phyloP scores from a whole-genome alignment of 2,329 filamentous ascomycete genomes.

The Penicillium sp. region DNA sequence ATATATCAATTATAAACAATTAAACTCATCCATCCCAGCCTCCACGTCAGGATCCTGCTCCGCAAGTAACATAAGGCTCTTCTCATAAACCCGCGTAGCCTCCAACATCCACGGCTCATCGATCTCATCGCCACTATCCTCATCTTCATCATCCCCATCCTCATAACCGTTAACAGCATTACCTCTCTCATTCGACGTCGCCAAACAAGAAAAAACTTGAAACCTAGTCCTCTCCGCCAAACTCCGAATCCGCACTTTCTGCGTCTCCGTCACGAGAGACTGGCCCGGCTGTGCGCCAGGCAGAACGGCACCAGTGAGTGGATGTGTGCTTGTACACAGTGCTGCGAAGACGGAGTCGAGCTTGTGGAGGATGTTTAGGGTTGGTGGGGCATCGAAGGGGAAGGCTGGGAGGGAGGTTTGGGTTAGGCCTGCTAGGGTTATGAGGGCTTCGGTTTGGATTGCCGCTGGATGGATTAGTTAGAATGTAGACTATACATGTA shows the following conservation, averaged over 20 bases:
- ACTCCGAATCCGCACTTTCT: slow-evolving; percentile 84
- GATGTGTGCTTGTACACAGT: slow-evolving; percentile 66
- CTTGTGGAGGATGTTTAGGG: slow-evolving; percentile 72
- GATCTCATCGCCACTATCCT: slow-evolving; percentile 49
- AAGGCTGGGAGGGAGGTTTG: slow-evolving; percentile 73
- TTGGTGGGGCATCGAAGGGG: slow-evolving; percentile 63
- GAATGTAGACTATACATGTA: background rate
- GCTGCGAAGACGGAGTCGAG: slow-evolving; percentile 81
- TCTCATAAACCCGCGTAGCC: slow-evolving; percentile 74
- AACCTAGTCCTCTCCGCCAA: slow-evolving; percentile 71
- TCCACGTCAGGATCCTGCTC: slow-evolving; percentile 39
- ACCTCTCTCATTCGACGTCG: slow-evolving; percentile 8
- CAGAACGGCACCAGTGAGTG: slow-evolving; percentile 63
- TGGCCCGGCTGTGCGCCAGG: slow-evolving; percentile 67
- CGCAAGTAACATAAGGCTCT: slow-evolving; percentile 72
- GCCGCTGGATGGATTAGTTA: slow-evolving; percentile 53
- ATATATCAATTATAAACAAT: background rate
- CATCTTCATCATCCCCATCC: slow-evolving; percentile 45
- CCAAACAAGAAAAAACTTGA: slow-evolving; percentile 14
- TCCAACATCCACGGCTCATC: slow-evolving; percentile 60
- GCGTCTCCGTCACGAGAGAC: slow-evolving; percentile 64
- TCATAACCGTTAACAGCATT: slow-evolving; percentile 26
- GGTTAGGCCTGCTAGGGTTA: slow-evolving; percentile 72
- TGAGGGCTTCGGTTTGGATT: slow-evolving; percentile 79
- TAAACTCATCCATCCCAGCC: slow-evolving; percentile 26